phyloP scores from a whole-genome alignment of 2,329 filamentous ascomycete species.

The Ophiocordyceps robertsii region DNA sequence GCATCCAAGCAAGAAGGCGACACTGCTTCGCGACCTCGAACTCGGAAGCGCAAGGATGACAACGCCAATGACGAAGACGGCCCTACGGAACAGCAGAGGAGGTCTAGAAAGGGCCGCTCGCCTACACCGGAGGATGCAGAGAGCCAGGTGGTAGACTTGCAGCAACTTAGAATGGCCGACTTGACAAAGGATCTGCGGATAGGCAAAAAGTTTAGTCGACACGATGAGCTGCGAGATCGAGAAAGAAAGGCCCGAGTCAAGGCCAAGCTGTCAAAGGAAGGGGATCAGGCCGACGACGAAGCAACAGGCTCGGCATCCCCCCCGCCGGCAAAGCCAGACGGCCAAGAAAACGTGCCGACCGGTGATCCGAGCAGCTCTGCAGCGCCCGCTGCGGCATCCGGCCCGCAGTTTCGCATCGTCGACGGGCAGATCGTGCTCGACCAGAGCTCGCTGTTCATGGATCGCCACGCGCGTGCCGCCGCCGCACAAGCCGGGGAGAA shows the following conservation, averaged over 20 bases:
- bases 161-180: constrained; percentile 57
- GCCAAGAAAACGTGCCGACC: constrained; percentile 3
- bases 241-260: constrained; percentile 33
- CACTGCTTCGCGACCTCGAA: constrained; percentile 7
- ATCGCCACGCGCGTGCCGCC: constrained; percentile 51
- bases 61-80: constrained; percentile 9
- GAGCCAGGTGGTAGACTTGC: constrained; percentile 47
- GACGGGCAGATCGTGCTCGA: constrained; percentile 63
- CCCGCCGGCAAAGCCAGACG: constrained; percentile 1
- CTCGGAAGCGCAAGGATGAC: constrained; percentile 15
- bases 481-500: constrained; percentile 33
- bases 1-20: constrained; percentile 10
- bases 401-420: constrained; percentile 48
- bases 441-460: constrained; percentile 51
- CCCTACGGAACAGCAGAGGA: constrained; percentile 8
- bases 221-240: constrained; percentile 58
- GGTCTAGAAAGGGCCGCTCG: constrained; percentile 26
- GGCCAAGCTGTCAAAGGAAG: constrained; percentile 14
- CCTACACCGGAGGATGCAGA: constrained; percentile 52
- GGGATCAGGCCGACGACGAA: constrained; percentile 10
- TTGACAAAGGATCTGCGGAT: constrained; percentile 56
- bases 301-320: constrained; percentile 7
- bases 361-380: constrained; percentile 5
- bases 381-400: constrained; percentile 14
- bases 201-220: constrained; percentile 62